Base-by-base conservation (phyloP, 148 eudicot species). In the Silene latifolia region DNA sequence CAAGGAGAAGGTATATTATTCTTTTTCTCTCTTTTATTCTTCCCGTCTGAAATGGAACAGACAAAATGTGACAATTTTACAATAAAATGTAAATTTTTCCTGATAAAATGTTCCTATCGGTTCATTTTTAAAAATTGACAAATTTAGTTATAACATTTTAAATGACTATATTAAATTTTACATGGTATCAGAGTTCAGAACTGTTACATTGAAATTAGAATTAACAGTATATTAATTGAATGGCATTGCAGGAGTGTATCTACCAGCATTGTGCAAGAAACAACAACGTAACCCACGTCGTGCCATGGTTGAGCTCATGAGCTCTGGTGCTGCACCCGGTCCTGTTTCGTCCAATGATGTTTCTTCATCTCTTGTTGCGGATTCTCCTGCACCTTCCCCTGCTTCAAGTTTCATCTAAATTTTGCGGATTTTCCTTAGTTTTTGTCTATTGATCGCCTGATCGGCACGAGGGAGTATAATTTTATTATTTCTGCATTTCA, bases 1-100 rank as follows among this genome's bases (percentile, higher is more conserved):
- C 90, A 87, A 61, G 96, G 93, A 23, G 96, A 92, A 77, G 98
- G 98, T 92, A 91, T 20, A 39, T 23, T 4, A 10, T 44, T 20
- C 24, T 32, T 32, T 67, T 23, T 51, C 5, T 71, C n/a, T n/a
- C n/a, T n/a, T n/a, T n/a, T n/a, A n/a, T n/a, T 21, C 7, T 46
- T 18, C 2, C 29, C 35, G 35, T 32, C 5, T 32, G 35, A 32
- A 32, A 32, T 32, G 35, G 29, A 27, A 27, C 29, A n/a, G 29
- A 27, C 29, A 27, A 27, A 27, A 27, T 27, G 29, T 27, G 29
- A 27, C 29, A 27, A 27, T 27, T 27, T 27, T 27, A 27, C 29
- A 27, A 27, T 27, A 27, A 27, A 27, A 27, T 27, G 29, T 27
- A 27, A 27, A 27, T 27, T 1, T 27, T 27, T 27, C 1, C 29